Evolutionary conservation across 495 filamentous ascomycete species (phyloP).

Genomic region (Penicillium lagena): DNA sequence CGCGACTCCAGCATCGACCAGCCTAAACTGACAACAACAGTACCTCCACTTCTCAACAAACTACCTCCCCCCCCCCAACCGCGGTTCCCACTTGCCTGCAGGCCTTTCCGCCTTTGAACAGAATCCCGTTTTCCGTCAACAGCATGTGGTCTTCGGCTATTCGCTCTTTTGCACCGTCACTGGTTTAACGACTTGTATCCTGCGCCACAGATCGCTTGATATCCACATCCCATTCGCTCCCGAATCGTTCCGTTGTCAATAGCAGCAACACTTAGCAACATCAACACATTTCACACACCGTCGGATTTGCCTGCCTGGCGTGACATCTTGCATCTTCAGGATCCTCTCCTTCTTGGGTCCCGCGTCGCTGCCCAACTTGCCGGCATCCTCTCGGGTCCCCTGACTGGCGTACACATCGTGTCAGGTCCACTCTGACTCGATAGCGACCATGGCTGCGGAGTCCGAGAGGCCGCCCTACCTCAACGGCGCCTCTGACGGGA

Average conservation of each 20-base stretch:
- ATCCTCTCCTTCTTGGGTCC: constrained; percentile 12
- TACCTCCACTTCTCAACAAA: background rate
- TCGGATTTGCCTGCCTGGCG: constrained; percentile 11
- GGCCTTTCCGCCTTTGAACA: constrained; percentile 6
- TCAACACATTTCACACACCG: constrained; percentile 14
- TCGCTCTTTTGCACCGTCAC: constrained; percentile 24
- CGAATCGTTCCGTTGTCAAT: background rate
- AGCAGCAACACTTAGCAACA: background rate
- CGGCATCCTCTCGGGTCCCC: constrained; percentile 33
- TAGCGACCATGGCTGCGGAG: constrained; percentile 36
- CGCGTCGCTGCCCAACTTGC: constrained; percentile 23
- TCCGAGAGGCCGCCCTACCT: constrained; percentile 39
- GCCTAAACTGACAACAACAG: constrained; percentile 2
- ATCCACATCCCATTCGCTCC: constrained; percentile 11
- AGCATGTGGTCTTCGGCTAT: constrained; percentile 41
- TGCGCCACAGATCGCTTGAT: constrained; percentile 22
- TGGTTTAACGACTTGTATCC: constrained; percentile 31
- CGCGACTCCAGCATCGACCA: constrained; percentile 1
- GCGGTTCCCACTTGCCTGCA: constrained; percentile 10
- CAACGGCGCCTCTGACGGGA: constrained; percentile 25
- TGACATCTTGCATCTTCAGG: constrained; percentile 19
- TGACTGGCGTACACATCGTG: constrained; percentile 32
- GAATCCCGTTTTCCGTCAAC: constrained; percentile 6
- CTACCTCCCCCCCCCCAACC: constrained; percentile 6
- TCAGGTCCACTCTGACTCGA: constrained; percentile 26